A percentile compares a stretch with the other conserved stretches of the same genome.
phyloP scores from a whole-genome alignment of 208 protist genomes.

The Naegleria lovaniensis region DNA sequence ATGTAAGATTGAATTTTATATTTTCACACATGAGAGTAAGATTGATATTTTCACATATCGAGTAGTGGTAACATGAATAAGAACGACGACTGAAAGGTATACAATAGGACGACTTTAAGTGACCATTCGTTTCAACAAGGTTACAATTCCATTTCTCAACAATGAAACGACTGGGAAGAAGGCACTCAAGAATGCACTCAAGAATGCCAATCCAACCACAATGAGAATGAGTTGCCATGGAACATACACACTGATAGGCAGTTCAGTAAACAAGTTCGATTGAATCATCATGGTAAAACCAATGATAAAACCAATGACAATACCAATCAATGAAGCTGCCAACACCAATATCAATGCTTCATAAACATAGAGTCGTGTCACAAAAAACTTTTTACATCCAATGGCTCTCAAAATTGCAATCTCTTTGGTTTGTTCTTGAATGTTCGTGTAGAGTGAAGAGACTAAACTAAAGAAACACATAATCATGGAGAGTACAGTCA shows the following conservation, averaged over 20 bases:
- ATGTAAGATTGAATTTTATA: too few species aligned
- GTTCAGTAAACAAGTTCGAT: conserved; percentile 73
- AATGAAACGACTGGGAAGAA: neutral
- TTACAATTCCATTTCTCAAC: neutral
- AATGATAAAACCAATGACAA: conserved; percentile 73
- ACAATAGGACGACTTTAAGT: too few species aligned
- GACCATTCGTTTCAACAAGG: neutral
- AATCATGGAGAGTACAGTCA: conserved; percentile 73
- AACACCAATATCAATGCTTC: conserved; percentile 88
- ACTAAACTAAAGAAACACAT: conserved; percentile 88
- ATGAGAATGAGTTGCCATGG: conserved; percentile 55
- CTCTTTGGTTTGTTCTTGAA: conserved; percentile 84
- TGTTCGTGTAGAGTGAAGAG: conserved; percentile 77
- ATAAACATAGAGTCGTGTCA: conserved; percentile 81
- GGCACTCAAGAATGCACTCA: neutral
- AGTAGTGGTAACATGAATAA: too few species aligned
- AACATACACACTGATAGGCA: conserved; percentile 75
- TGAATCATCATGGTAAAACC: conserved; percentile 83
- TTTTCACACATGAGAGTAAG: too few species aligned
- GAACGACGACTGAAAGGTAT: too few species aligned
- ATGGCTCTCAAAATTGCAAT: conserved; percentile 83
- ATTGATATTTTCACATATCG: too few species aligned
- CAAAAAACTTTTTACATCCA: conserved; percentile 62
- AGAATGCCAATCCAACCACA: neutral
- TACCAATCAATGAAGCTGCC: conserved; percentile 68